These are phyloP conservation scores for Jamesozyma spencerorum DNA, from an alignment of 805 yeast species.

Conservation along the genomic window DNA sequence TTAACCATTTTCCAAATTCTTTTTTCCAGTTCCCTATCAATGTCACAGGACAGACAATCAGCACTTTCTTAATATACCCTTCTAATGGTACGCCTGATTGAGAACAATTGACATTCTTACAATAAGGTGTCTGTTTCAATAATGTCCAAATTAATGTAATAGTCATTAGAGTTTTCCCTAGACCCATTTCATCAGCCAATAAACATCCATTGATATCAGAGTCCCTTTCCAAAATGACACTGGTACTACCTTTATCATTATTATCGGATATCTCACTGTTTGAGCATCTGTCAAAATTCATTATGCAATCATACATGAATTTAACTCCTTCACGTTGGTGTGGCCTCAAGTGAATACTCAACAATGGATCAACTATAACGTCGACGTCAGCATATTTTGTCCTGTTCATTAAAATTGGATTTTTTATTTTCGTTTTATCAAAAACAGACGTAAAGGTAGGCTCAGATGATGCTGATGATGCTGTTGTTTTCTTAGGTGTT, in stretches of 20 bases:
- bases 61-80: conserved; percentile 43
- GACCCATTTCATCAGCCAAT: conserved; percentile 95
- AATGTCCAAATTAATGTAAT: conserved; percentile 80
- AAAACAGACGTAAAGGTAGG: conserved; percentile 30
- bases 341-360: conserved; percentile 51
- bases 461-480: too few species aligned
- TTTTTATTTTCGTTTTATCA: conserved; percentile 29
- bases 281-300: conserved; percentile 44
- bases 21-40: conserved; percentile 77
- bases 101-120: conserved; percentile 27
- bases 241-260: background rate
- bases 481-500: too few species aligned
- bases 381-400: conserved; percentile 28
- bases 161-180: conserved; percentile 83
- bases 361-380: conserved; percentile 52
- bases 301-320: conserved; percentile 73
- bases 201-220: conserved; percentile 52
- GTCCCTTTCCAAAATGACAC: conserved; percentile 17
- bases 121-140: conserved; percentile 51
- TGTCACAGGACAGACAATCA: conserved; percentile 89
- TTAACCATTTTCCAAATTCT: conserved; percentile 88
- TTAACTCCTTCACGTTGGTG: conserved; percentile 82
- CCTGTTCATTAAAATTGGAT: conserved; percentile 37
- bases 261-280: background rate
- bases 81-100: conserved; percentile 26